Evolutionary conservation across 306 rosid species (phyloP).

Genomic region (Quercus bicolor): DNA sequence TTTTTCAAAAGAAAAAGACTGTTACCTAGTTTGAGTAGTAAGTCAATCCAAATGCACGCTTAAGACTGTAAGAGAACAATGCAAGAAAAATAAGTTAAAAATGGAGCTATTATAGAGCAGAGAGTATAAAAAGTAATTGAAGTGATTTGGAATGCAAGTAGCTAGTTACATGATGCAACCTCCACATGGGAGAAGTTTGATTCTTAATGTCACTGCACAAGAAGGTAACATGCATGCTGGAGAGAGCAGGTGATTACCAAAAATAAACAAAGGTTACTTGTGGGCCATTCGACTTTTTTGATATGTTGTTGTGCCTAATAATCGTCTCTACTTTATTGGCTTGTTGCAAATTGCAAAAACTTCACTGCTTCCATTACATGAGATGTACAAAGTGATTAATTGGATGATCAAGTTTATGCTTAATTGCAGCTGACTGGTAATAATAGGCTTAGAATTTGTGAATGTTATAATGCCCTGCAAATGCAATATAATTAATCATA

Average conservation of each 20-base stretch:
- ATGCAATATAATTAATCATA: no score
- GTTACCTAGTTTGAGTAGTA: no score
- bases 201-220: neutral
- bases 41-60: no score
- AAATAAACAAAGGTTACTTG: neutral
- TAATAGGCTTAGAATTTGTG: no score
- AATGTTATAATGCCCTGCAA: no score
- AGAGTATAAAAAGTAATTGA: neutral
- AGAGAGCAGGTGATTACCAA: neutral
- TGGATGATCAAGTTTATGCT: no score
- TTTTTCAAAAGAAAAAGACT: no score
- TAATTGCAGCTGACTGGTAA: no score
- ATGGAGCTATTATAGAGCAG: neutral
- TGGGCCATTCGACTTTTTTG: constrained; percentile 2
- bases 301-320: neutral
- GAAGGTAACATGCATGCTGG: neutral
- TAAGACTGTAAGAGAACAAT: neutral
- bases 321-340: neutral
- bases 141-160: neutral
- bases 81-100: neutral
- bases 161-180: neutral
- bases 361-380: neutral
- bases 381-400: neutral
- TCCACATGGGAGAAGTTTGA: constrained; percentile 3
- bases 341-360: neutral